Evolutionary conservation across 768 basidiomycete genomes (phyloP), one percentile per base, ranked within the genome.

Genomic region (Candolleomyces eurysporus): DNA sequence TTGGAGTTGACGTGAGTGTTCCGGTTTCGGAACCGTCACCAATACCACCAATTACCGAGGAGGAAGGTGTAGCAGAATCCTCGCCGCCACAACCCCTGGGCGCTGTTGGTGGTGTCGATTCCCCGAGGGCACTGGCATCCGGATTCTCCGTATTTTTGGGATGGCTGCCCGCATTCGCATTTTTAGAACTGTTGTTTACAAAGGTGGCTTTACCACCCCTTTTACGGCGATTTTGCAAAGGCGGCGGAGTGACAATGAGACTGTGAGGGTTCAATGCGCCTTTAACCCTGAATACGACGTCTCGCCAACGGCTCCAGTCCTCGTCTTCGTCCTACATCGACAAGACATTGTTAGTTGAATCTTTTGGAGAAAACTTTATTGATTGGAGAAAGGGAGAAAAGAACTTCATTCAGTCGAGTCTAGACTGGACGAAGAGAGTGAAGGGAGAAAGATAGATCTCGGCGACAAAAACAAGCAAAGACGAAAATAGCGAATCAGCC

Each of bases 271-370:
- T 73, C 65, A 92, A 73, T 32, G 79, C 76, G 5, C 83, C 87
- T 72, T 90, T 92, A 6, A 87, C 88, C 5, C 86, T 85, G 71
- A 93, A 94, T 13, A 94, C 81, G 36, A 91, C 86, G 68, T 95
- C 93, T 19, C 92, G 82, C 91, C 91, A 92, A 48, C 93, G 84
- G 61, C 91, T 85, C 90, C 89, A 93, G 66, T 95, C 92, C 69
- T 96, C 93, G 60, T 86, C 83, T 74, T 91, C 89, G 68, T 96
- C 93, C 89, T 92, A 61, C 13, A 66, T 9, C 50, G n/a, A 51
- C 8, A 31, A 2, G n/a, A n/a, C 36, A 51, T 58, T 39, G 31
- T 55, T 48, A 22, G 22, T 39, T 61, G 19, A 19, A 43, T 39
- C 59, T 58, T 53, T 56, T 59, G 55, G 8, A 43, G 31, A 58